phyloP scores from a whole-genome alignment of 306 rosid genomes.

The Quercus alba region DNA sequence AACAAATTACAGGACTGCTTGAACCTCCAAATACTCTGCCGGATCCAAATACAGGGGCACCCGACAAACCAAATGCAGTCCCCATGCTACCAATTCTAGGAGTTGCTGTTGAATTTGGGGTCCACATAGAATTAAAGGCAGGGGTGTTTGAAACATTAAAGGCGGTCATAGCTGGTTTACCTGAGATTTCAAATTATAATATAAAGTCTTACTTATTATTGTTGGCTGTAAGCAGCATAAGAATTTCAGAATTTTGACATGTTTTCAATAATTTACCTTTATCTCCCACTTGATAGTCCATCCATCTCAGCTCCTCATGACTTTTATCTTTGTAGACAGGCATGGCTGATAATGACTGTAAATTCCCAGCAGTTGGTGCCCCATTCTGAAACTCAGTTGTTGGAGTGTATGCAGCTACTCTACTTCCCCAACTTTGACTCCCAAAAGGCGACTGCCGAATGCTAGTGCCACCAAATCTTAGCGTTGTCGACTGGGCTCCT shows the following conservation, averaged over 20 bases:
- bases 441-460: conserved; percentile 67
- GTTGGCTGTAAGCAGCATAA: background rate
- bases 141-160: conserved; percentile 52
- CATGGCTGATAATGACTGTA: conserved; percentile 97
- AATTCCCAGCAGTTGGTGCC: conserved; percentile 48
- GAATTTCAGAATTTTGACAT: background rate
- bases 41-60: conserved; percentile 60
- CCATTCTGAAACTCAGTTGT: conserved; percentile 74
- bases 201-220: background rate
- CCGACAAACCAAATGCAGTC: conserved; percentile 57
- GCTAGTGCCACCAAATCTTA: conserved; percentile 53
- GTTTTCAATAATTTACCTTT: conserved; percentile 45
- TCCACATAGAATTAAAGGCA: conserved; percentile 60
- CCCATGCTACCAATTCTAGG: conserved; percentile 67
- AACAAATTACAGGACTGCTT: conserved; percentile 41
- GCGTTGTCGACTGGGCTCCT: conserved; percentile 73
- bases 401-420: conserved; percentile 62
- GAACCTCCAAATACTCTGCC: conserved; percentile 75
- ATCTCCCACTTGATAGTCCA: conserved; percentile 92
- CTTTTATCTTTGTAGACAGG: conserved; percentile 81
- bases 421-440: conserved; percentile 83
- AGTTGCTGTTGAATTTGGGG: conserved; percentile 45
- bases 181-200: conserved; percentile 41
- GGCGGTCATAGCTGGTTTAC: conserved; percentile 57
- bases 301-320: conserved; percentile 98